These are phyloP conservation scores for Coemansia javaensis DNA, from an alignment of 192 early-diverging fungal species.

Conservation along the genomic window DNA sequence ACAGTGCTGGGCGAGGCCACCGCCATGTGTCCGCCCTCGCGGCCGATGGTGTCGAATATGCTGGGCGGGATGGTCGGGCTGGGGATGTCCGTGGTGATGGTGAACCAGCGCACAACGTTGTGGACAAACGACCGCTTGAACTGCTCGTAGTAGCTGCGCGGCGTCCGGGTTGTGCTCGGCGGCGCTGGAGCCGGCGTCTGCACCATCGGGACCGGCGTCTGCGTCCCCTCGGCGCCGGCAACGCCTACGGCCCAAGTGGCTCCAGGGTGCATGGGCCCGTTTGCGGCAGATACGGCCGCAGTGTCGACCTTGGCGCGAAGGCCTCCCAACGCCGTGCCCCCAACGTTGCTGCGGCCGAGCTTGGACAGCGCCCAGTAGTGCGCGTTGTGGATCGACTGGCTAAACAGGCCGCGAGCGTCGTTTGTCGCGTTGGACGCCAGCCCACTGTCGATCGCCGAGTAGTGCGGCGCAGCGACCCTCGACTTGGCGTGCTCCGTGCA, in stretches of 20 bases:
- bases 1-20: slow-evolving; percentile 1
- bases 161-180: not conserved
- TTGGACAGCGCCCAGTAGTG: slow-evolving; percentile 37
- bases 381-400: slow-evolving; percentile 38
- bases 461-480: not conserved
- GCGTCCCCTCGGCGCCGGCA: too few species aligned
- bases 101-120: slow-evolving; percentile 28
- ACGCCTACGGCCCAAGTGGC: too few species aligned
- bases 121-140: slow-evolving; percentile 30
- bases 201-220: not conserved
- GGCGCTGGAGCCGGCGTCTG: not conserved
- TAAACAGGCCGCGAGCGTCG: slow-evolving; percentile 18
- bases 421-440: not conserved
- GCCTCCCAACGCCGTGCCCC: not conserved
- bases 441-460: slow-evolving; percentile 26
- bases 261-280: too few species aligned
- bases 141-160: slow-evolving; percentile 26
- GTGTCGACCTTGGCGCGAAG: not conserved
- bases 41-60: slow-evolving; percentile 32
- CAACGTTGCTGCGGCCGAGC: slow-evolving; percentile 19
- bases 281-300: not conserved
- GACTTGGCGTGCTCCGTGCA: not conserved
- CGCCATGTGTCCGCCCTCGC: not conserved
- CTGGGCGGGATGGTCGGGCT: slow-evolving; percentile 34
- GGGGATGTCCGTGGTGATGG: slow-evolving; percentile 41